A percentile compares a stretch with the other conserved stretches of the same genome.
Conservation (phyloP, 2,329 filamentous ascomycete genomes). For the Fusarium goolgardi region DNA sequence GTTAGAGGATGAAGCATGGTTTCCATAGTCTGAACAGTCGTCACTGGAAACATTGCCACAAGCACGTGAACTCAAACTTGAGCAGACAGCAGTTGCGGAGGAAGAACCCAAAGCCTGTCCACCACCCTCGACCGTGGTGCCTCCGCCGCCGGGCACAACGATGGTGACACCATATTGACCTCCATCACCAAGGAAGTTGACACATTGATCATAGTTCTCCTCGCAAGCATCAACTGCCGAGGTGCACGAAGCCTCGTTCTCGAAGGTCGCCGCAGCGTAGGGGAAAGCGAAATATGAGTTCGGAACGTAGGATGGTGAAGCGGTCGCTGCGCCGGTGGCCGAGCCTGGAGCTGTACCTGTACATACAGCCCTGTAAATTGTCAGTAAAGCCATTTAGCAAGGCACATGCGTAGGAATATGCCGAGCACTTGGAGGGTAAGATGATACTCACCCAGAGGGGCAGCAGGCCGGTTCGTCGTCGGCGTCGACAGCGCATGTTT, state of each 20-base stretch:
- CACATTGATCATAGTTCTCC: conserved; percentile 65
- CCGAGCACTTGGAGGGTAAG: background rate
- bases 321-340: conserved; percentile 52
- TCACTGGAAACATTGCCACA: conserved; percentile 59
- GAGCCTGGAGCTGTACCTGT: conserved; percentile 64
- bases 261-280: conserved; percentile 64
- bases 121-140: conserved; percentile 62
- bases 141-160: conserved; percentile 64
- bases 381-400: conserved; percentile 22
- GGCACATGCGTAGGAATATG: background rate
- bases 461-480: conserved; percentile 65
- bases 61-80: conserved; percentile 64
- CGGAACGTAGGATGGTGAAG: conserved; percentile 62
- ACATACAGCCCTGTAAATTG: conserved; percentile 61
- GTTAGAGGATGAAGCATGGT: conserved; percentile 26
- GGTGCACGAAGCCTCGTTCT: conserved; percentile 63
- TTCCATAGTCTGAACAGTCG: conserved; percentile 52
- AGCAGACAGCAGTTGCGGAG: conserved; percentile 66
- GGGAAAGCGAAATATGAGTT: conserved; percentile 72
- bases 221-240: conserved; percentile 64
- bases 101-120: conserved; percentile 56
- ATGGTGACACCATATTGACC: conserved; percentile 65
- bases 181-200: conserved; percentile 59
- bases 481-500: conserved; percentile 62
- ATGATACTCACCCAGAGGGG: conserved; percentile 60